Evolutionary conservation across 2,329 filamentous ascomycete species (phyloP), one percentile per base, ranked within the genome.

Genomic region (Scedosporium aurantiacum): DNA sequence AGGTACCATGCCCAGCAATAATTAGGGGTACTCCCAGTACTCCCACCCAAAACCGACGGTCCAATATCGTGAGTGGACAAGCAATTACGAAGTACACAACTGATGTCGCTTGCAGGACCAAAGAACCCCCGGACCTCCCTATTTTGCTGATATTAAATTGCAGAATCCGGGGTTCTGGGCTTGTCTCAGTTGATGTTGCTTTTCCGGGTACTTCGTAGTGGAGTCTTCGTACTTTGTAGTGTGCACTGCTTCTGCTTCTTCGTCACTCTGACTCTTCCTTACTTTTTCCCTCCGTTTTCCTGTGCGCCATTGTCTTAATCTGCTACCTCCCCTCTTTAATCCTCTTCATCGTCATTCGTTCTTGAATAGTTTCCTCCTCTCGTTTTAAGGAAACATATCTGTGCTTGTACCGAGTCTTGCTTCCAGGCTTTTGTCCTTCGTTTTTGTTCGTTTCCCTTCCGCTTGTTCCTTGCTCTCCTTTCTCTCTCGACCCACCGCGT

Each of bases 181-280:
- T 28, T 28, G n/a, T 40, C 59, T 57, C 52, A 37, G 32, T 37
- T 37, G 10, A 40, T 57, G 52, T 57, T 56, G 32, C 41, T 57
- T 57, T 57, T 57, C 27, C 52, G n/a, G 10, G 18, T 25, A 12
- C 23, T n/a, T n/a, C n/a, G n/a, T n/a, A n/a, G n/a, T n/a, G n/a
- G n/a, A n/a, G n/a, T n/a, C n/a, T n/a, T n/a, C n/a, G n/a, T n/a
- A n/a, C n/a, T n/a, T n/a, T n/a, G n/a, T n/a, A 16, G 3, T 47
- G 16, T 21, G 3, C 18, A 21, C 23, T 52, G 58, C 58, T 60
- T 61, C 52, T n/a, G n/a, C n/a, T 60, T 54, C 58, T 60, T 61
- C 52, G 28, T 61, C 52, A 57, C n/a, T 37, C 56, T 12, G n/a
- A 10, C 66, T 56, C 60, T 62, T 58, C 43, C 55, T 65, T 58